phyloP scores from a whole-genome alignment of 179 eudicot genomes.

The Carnegiea gigantea region DNA sequence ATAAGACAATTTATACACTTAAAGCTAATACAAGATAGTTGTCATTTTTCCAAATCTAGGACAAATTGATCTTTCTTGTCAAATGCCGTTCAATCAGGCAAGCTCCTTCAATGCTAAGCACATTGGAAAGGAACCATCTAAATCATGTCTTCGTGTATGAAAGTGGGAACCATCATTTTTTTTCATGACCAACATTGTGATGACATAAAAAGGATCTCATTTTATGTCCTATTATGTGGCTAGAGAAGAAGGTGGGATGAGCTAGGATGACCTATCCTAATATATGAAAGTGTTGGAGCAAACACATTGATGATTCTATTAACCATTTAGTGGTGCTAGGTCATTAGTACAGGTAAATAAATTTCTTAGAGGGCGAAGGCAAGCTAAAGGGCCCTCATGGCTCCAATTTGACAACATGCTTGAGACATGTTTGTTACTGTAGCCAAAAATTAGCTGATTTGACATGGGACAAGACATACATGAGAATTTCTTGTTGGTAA shows the following conservation, averaged over 20 bases:
- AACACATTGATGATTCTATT: too few relatives aligned
- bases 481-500: conserved; percentile 10
- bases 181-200: conserved; percentile 2
- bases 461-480: conserved; percentile 1
- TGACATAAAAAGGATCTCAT: conserved; percentile 3
- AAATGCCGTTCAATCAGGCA: neutral
- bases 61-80: neutral
- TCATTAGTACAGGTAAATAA: conserved; percentile 15
- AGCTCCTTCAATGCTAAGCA: neutral
- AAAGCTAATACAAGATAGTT: too few relatives aligned
- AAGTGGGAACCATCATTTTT: conserved; percentile 11
- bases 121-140: neutral
- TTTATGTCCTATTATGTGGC: too few relatives aligned
- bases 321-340: neutral
- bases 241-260: neutral
- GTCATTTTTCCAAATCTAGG: neutral
- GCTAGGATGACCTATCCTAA: neutral
- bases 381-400: conserved; percentile 2
- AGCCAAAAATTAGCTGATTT: conserved; percentile 18
- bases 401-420: conserved; percentile 47
- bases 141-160: neutral
- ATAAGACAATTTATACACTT: too few relatives aligned
- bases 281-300: neutral
- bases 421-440: conserved; percentile 47
- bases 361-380: neutral